A percentile compares a stretch with the other conserved stretches of the same genome.
These are phyloP conservation scores for Tetramitus jugosus DNA, from an alignment of 208 protist genomes.

Conservation along the genomic window DNA sequence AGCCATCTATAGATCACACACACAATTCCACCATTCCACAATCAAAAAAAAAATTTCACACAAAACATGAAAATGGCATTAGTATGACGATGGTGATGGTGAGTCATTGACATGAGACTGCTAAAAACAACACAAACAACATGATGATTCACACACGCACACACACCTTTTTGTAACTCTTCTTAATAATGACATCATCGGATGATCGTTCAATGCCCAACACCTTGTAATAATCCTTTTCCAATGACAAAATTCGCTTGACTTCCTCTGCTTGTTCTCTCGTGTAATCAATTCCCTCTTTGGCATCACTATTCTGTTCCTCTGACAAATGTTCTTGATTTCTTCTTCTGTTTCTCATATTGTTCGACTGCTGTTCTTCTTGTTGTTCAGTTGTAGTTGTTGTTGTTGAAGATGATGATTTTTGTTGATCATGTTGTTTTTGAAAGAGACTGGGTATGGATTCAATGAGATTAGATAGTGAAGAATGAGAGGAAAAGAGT, in stretches of 20 bases:
- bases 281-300: not conserved
- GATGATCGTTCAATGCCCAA: conserved; percentile 55
- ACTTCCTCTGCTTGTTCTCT: conserved; percentile 6
- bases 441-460: no score
- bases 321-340: no score
- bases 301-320: no score
- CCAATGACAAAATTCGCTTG: not conserved
- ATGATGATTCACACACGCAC: no score
- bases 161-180: conserved; percentile 63
- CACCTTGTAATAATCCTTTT: conserved; percentile 54
- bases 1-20: no score
- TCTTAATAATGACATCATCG: conserved; percentile 59
- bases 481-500: not conserved
- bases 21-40: no score
- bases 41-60: no score
- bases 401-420: not conserved
- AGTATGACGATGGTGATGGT: conserved; percentile 63
- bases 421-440: not conserved
- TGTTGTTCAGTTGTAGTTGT: not conserved
- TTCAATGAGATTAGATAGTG: not conserved
- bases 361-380: not conserved
- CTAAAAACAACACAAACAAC: no score
- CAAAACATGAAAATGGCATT: no score
- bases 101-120: no score
- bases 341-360: no score